Evolutionary conservation across 176 grass and related monocot species (phyloP), one percentile per base, ranked within the genome.

Genomic region (Oryza longistaminata): DNA sequence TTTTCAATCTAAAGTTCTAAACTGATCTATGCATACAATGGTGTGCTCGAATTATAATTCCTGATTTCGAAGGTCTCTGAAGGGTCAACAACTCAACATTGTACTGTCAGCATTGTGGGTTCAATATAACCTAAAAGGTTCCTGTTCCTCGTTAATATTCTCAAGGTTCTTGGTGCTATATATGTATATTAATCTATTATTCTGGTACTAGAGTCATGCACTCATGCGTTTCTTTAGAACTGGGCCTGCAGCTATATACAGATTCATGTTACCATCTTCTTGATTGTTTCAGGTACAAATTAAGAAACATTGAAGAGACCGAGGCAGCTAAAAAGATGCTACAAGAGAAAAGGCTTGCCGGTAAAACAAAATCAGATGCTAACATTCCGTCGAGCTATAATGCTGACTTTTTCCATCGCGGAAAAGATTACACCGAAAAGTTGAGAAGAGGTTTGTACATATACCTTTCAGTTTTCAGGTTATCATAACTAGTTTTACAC

Each of bases 261-360:
- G 24, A 48, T 65, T 46, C 45, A 61, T 77, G 45, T 70, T 80
- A 66, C 9, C 19, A 71, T 62, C 15, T 60, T 68, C 9, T 83
- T 58, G 11, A 70, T 86, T 81, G 29, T 75, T 83, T 45, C 80
- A 98, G 96, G 85, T 98, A 89, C 79, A 95, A 98, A 82, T 85
- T 98, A 78, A 89, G 81, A 83, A 98, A 98, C 67, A 98, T 98
- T 26, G 96, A 98, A 90, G 96, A 98, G 88, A 98, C 96, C 2
- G 96, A 98, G 88, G 96, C 89, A 24, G 96, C 96, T 46, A 98
- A 98, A 85, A 98, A 94, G 72, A 24, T 93, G 66, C 73, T 98
- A 83, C 96, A 98, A 87, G 96, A 98, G 86, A 98, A 92, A 90
- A 92, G 96, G 37, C 88, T 98, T 82, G 89, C 83, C 0, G 40